A percentile compares a stretch with the other conserved stretches of the same genome.
Conservation (phyloP, 441 rosid species). For the Pelargonium citronellum region DNA sequence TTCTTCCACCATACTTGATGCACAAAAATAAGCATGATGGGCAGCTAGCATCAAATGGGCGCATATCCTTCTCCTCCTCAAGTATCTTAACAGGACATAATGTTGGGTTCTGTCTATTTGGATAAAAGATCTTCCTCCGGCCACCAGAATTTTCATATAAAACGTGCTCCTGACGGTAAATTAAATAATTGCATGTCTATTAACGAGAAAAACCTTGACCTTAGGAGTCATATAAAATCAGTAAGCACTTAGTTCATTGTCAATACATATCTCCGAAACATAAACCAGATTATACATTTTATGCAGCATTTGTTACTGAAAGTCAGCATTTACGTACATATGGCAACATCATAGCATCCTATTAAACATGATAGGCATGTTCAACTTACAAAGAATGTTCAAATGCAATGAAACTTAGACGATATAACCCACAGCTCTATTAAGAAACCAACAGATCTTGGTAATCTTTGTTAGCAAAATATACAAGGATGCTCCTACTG, state of each 20-base stretch:
- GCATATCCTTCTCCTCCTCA: conserved; percentile 59
- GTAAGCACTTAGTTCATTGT: too few relatives aligned
- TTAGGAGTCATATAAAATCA: neutral
- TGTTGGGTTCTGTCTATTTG: conserved; percentile 37
- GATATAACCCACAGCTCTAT: too few relatives aligned
- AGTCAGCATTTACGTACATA: neutral
- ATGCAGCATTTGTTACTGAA: neutral
- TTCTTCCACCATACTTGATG: conserved; percentile 60
- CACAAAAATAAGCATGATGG: conserved; percentile 58
- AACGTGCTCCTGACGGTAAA: conserved; percentile 44
- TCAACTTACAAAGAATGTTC: too few relatives aligned
- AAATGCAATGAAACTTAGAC: too few relatives aligned
- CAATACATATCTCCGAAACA: too few relatives aligned
- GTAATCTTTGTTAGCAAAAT: too few relatives aligned
- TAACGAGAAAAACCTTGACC: neutral
- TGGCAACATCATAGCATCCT: too few relatives aligned
- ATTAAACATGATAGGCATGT: neutral
- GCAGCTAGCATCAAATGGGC: conserved; percentile 47
- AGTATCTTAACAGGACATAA: conserved; percentile 53
- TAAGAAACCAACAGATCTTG: too few relatives aligned
- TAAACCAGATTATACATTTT: neutral
- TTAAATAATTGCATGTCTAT: conserved; percentile 1
- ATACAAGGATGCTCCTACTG: too few relatives aligned
- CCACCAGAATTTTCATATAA: conserved; percentile 49
- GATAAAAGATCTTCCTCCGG: conserved; percentile 43